phyloP scores from a whole-genome alignment of 441 rosid species.

The Syzygium syzygioides region DNA sequence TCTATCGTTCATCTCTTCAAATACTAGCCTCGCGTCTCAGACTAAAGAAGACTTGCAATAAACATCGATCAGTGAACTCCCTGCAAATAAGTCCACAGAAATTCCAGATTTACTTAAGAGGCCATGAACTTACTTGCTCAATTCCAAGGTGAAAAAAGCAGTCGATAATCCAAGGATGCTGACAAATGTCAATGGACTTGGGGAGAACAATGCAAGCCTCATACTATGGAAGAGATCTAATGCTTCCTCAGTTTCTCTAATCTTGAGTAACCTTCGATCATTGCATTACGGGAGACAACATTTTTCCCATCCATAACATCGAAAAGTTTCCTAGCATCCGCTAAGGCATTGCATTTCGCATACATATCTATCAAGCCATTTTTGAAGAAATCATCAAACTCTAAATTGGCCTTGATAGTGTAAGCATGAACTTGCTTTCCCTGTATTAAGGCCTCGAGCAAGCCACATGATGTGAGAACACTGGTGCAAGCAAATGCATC shows the following conservation, averaged over 20 bases:
- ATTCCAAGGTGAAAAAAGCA: slow-evolving; percentile 31
- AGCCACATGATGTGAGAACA: slow-evolving; percentile 55
- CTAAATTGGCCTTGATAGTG: slow-evolving; percentile 45
- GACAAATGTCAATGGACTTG: slow-evolving; percentile 58
- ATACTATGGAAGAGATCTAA: slow-evolving; percentile 43
- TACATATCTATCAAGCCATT: slow-evolving; percentile 75
- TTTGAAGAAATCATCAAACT: slow-evolving; percentile 40
- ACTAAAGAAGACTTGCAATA: slow-evolving; percentile 51
- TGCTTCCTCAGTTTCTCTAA: slow-evolving; percentile 42
- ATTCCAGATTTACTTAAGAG: slow-evolving; percentile 49
- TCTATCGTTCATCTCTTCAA: slow-evolving; percentile 52
- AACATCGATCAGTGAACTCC: slow-evolving; percentile 58
- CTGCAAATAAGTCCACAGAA: slow-evolving; percentile 33
- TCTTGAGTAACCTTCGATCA: slow-evolving; percentile 74
- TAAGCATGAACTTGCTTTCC: slow-evolving; percentile 69
- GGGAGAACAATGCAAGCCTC: slow-evolving; percentile 38
- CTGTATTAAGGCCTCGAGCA: slow-evolving; percentile 35
- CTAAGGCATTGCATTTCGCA: slow-evolving; percentile 45
- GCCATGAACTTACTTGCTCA: slow-evolving; percentile 61
- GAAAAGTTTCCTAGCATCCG: slow-evolving; percentile 49
- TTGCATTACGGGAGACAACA: slow-evolving; percentile 53
- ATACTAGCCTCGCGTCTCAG: slow-evolving; percentile 50
- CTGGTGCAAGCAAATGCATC: slow-evolving; percentile 58
- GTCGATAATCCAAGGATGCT: slow-evolving; percentile 64
- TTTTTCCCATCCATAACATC: slow-evolving; percentile 32